Conservation (phyloP, 2,329 filamentous ascomycete species). For the Exophiala phaeomuriformis region DNA sequence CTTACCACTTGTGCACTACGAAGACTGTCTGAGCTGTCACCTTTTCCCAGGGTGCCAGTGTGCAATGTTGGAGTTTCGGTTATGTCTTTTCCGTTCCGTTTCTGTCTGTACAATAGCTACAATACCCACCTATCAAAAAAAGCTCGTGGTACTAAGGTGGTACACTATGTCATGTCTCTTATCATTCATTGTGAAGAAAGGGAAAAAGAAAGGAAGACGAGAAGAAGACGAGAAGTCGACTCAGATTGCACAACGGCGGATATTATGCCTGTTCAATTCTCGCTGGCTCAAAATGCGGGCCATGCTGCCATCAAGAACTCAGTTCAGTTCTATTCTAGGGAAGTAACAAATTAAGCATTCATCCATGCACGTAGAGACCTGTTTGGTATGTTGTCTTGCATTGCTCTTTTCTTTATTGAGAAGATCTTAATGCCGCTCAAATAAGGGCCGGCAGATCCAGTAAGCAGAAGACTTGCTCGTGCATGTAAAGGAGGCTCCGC, state of each 20-base stretch:
- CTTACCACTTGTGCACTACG: not conserved
- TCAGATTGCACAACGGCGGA: no score
- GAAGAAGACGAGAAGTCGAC: no score
- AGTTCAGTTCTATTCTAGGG: slow-evolving; percentile 1
- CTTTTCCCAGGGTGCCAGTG: not conserved
- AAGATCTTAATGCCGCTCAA: no score
- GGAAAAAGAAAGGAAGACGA: no score
- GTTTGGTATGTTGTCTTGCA: not conserved
- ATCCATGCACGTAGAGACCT: slow-evolving; percentile 8
- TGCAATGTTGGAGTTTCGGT: slow-evolving; percentile 1
- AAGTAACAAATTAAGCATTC: slow-evolving; percentile 1
- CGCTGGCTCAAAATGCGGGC: not conserved
- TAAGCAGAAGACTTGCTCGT: no score
- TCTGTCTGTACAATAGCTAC: slow-evolving; percentile 6
- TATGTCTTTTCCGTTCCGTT: not conserved
- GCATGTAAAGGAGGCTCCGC: no score
- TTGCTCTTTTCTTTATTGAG: no score
- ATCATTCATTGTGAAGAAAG: not conserved
- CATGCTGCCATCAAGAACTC: not conserved
- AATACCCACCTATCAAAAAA: not conserved
- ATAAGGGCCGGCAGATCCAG: no score
- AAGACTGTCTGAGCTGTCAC: not conserved
- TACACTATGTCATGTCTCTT: no score
- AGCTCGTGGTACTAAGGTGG: no score
- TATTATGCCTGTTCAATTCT: not conserved